These are phyloP conservation scores for Apocynum venetum DNA, from an alignment of 257 asterid species.

Conservation along the genomic window DNA sequence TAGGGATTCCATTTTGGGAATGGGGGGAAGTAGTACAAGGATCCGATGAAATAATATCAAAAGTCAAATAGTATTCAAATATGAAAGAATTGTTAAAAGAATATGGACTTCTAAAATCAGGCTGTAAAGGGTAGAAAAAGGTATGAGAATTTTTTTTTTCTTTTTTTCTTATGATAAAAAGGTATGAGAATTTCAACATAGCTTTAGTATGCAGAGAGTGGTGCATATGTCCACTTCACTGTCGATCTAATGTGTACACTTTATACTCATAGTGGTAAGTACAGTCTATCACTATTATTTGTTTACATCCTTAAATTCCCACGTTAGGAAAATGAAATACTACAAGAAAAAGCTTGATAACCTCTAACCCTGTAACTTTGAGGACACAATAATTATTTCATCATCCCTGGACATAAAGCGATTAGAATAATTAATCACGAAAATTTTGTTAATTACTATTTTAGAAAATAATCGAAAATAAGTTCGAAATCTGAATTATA, in stretches of 20 bases:
- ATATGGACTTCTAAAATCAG: conserved; percentile 1
- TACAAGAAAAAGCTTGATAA: too few relatives aligned
- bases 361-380: neutral
- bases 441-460: too few relatives aligned
- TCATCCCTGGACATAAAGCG: too few relatives aligned
- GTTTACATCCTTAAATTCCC: conserved; percentile 1
- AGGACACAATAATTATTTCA: neutral
- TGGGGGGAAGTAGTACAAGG: neutral
- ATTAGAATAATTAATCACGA: too few relatives aligned
- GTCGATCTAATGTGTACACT: neutral
- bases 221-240: neutral
- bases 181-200: neutral
- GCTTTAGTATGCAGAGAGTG: neutral
- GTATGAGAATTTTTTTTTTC: neutral
- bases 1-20: conserved; percentile 7
- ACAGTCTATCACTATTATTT: neutral
- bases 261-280: neutral
- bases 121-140: neutral
- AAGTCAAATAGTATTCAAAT: neutral
- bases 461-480: too few relatives aligned
- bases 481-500: too few relatives aligned
- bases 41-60: neutral
- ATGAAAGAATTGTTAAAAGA: neutral
- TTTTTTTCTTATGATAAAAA: neutral
- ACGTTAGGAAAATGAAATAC: neutral